A percentile compares a stretch with the other conserved stretches of the same genome.
These are phyloP conservation scores for Blepharisma stoltei DNA, from an alignment of 73 alveolate genomes.

Conservation along the genomic window DNA sequence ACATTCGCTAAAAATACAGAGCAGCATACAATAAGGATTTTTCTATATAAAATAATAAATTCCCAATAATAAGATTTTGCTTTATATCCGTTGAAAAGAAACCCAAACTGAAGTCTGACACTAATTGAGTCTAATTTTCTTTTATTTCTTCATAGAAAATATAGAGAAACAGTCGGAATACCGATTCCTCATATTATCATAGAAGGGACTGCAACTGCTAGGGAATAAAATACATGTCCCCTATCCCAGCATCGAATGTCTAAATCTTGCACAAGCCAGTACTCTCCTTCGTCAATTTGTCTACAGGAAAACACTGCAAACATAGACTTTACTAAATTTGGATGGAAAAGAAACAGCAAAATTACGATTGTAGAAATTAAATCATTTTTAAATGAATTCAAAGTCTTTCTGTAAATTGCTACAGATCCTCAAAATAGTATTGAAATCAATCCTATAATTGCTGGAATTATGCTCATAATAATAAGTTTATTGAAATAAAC, in stretches of 20 bases:
- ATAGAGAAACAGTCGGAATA: conserved; percentile 35
- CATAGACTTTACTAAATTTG: conserved; percentile 47
- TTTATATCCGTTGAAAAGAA: conserved; percentile 53
- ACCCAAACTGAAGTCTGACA: conserved; percentile 47
- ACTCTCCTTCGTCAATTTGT: conserved; percentile 44
- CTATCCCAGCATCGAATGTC: not conserved
- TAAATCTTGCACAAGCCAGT: not conserved
- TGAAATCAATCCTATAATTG: conserved; percentile 29
- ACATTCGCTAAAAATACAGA: conserved; percentile 34
- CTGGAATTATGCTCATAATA: conserved; percentile 42
- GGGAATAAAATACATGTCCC: not conserved
- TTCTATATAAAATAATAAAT: conserved; percentile 42
- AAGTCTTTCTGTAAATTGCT: not conserved
- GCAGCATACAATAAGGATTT: conserved; percentile 39
- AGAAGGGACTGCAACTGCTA: not conserved
- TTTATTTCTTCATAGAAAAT: conserved; percentile 1
- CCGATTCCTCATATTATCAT: conserved; percentile 29
- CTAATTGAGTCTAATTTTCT: conserved; percentile 11
- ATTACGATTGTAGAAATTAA: conserved; percentile 50
- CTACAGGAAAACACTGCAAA: conserved; percentile 55
- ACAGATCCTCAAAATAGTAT: conserved; percentile 15
- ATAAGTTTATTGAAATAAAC: conserved; percentile 40
- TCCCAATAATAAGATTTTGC: conserved; percentile 59
- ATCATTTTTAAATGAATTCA: conserved; percentile 32
- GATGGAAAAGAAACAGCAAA: conserved; percentile 55